Evolutionary conservation across 2,329 filamentous ascomycete genomes (phyloP).

Genomic region (Cladosporium sp.): DNA sequence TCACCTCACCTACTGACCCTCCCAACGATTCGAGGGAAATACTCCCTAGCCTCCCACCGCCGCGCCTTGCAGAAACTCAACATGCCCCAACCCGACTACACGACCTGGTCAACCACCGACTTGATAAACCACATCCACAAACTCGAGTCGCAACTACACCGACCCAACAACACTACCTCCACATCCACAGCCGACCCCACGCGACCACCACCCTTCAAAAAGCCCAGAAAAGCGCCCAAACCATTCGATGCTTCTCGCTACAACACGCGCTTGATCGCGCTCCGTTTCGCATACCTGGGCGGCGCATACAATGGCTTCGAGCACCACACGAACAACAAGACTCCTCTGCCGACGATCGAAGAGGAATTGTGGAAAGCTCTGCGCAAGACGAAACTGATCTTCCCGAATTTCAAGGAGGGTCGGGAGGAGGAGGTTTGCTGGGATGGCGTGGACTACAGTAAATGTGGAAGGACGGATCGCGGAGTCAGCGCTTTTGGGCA

Average conservation of each 20-base stretch:
- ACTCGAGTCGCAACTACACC: slow-evolving; percentile 62
- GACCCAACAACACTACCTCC: slow-evolving; percentile 32
- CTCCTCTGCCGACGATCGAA: slow-evolving; percentile 75
- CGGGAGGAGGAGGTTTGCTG: slow-evolving; percentile 61
- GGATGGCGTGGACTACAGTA: slow-evolving; percentile 83
- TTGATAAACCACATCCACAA: slow-evolving; percentile 64
- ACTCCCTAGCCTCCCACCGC: not conserved
- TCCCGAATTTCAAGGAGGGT: slow-evolving; percentile 48
- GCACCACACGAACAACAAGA: slow-evolving; percentile 66
- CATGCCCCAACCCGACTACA: slow-evolving; percentile 45
- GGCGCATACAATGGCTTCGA: slow-evolving; percentile 91
- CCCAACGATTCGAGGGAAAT: not conserved
- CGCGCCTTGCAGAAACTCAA: not conserved
- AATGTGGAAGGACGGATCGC: slow-evolving; percentile 87
- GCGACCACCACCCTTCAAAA: slow-evolving; percentile 17
- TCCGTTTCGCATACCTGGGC: slow-evolving; percentile 92
- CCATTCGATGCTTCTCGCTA: slow-evolving; percentile 75
- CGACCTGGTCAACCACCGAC: slow-evolving; percentile 62
- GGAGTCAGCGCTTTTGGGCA: slow-evolving; percentile 97
- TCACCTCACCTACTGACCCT: not conserved
- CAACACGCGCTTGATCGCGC: slow-evolving; percentile 74
- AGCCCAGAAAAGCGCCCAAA: slow-evolving; percentile 38
- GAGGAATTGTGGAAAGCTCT: slow-evolving; percentile 91
- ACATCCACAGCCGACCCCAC: slow-evolving; percentile 14
- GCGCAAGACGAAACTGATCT: slow-evolving; percentile 74